These are phyloP conservation scores for Colletotrichum cordylinicola DNA, from an alignment of 2,329 filamentous ascomycete species.

Conservation along the genomic window DNA sequence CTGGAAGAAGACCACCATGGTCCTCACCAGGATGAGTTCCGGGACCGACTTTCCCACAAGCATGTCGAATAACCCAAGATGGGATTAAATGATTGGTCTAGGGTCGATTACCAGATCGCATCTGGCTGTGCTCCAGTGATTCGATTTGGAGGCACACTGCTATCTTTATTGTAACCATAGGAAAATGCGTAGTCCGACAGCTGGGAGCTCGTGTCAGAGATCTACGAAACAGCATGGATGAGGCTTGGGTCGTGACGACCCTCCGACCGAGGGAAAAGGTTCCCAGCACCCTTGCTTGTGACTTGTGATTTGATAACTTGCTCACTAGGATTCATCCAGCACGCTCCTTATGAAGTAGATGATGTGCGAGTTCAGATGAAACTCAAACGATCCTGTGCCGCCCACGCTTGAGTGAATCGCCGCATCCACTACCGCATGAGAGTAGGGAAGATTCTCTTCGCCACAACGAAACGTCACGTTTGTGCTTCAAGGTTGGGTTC, in stretches of 20 bases:
- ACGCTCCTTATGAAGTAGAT: not conserved
- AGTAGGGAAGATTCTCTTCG: not conserved
- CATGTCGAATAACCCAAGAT: not conserved
- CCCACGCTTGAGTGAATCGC: not conserved
- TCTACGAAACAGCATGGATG: slow-evolving; percentile 16
- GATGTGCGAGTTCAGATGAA: not conserved
- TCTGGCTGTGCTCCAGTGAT: not conserved
- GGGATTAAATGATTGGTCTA: not conserved
- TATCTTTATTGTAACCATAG: not conserved
- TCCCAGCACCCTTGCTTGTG: not conserved
- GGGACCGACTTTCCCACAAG: slow-evolving; percentile 15
- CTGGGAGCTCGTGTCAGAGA: not conserved
- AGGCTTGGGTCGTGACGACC: not conserved
- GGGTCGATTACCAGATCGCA: not conserved
- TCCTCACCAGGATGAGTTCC: slow-evolving; percentile 18
- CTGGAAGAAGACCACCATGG: slow-evolving; percentile 13
- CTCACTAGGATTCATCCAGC: not conserved
- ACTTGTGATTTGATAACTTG: not conserved
- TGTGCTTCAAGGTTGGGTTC: not conserved
- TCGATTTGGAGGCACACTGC: not conserved
- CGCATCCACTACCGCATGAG: not conserved
- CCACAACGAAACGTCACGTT: slow-evolving; percentile 11
- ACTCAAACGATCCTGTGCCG: not conserved
- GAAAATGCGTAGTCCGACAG: not conserved
- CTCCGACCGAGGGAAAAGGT: not conserved